phyloP scores from a whole-genome alignment of 1,284 basidiomycete species.

The Cryptococcus wingfieldii region DNA sequence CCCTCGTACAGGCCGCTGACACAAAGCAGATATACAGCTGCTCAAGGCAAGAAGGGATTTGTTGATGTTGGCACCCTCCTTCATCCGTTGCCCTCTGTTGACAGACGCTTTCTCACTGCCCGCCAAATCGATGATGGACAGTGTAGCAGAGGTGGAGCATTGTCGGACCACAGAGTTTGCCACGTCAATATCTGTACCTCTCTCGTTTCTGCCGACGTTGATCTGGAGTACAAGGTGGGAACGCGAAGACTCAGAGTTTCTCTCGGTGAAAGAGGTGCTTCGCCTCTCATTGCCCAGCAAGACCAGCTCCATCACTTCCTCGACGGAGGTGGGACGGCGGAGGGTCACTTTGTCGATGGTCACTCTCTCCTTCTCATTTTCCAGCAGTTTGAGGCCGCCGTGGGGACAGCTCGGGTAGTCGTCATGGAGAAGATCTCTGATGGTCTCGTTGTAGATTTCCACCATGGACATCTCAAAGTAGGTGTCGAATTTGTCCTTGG shows the following conservation, averaged over 20 bases:
- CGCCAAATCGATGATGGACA: conserved; percentile 94
- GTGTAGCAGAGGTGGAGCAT: conserved; percentile 76
- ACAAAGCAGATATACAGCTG: conserved; percentile 94
- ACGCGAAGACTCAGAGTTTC: conserved; percentile 89
- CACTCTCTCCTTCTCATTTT: conserved; percentile 74
- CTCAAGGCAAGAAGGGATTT: conserved; percentile 91
- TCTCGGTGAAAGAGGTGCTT: conserved; percentile 87
- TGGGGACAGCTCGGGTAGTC: conserved; percentile 57
- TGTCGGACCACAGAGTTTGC: conserved; percentile 27
- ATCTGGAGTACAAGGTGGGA: conserved; percentile 95
- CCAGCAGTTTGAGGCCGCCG: conserved; percentile 83
- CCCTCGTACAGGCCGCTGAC: conserved; percentile 63
- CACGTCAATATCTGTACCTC: conserved; percentile 42
- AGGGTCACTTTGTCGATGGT: conserved; percentile 81
- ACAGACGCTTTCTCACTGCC: conserved; percentile 92
- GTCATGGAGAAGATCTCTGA: conserved; percentile 86
- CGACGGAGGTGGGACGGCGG: conserved; percentile 69
- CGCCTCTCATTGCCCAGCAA: conserved; percentile 77
- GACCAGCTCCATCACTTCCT: conserved; percentile 89
- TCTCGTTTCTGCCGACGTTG: conserved; percentile 75
- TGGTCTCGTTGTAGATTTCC: conserved; percentile 97
- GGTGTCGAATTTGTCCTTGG: conserved; percentile 71
- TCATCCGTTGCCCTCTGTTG: conserved; percentile 96
- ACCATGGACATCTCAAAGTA: conserved; percentile 89
- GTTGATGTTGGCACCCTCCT: conserved; percentile 96